Percentiles rank a stretch among this genome's conserved stretches.
Evolutionary conservation across 2,329 filamentous ascomycete species (phyloP).

Genomic region (Blastomyces silverae): DNA sequence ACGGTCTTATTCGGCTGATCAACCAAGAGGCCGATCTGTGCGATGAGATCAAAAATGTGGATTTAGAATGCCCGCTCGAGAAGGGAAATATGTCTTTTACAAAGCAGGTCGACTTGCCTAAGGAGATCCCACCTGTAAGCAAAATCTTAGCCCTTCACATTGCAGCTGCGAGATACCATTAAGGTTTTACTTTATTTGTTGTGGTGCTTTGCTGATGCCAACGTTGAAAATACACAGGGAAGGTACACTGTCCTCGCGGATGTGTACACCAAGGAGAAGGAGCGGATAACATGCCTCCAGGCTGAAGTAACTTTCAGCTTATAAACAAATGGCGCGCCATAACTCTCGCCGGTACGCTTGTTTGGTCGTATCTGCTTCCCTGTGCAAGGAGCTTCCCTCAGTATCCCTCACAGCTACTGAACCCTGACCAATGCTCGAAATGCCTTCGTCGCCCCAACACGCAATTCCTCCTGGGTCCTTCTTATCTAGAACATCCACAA

Average conservation of each 20-base stretch:
- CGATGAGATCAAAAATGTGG: slow-evolving; percentile 80
- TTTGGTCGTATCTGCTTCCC: not conserved
- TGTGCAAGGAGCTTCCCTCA: not conserved
- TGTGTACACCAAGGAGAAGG: slow-evolving; percentile 65
- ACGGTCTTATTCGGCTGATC: slow-evolving; percentile 84
- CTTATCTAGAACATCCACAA: not conserved
- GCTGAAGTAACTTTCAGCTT: slow-evolving; percentile 40
- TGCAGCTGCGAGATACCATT: not conserved
- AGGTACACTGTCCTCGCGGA: slow-evolving; percentile 85
- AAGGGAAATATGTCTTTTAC: slow-evolving; percentile 65
- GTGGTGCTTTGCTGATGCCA: slow-evolving; percentile 15
- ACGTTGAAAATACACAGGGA: slow-evolving; percentile 50
- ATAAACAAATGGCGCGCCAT: not conserved
- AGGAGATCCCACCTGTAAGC: slow-evolving; percentile 80
- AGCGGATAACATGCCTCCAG: slow-evolving; percentile 78
- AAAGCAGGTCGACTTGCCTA: slow-evolving; percentile 79
- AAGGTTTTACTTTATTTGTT: slow-evolving; percentile 2
- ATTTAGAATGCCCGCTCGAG: slow-evolving; percentile 80
- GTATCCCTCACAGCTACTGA: not conserved
- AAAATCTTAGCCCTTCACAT: slow-evolving; percentile 7
- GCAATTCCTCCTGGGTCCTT: not conserved
- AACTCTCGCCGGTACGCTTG: not conserved
- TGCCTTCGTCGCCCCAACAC: not conserved
- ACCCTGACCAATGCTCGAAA: not conserved
- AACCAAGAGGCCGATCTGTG: slow-evolving; percentile 76